Evolutionary conservation across 2,329 filamentous ascomycete genomes (phyloP).

Genomic region (Teratosphaeria viscida): DNA sequence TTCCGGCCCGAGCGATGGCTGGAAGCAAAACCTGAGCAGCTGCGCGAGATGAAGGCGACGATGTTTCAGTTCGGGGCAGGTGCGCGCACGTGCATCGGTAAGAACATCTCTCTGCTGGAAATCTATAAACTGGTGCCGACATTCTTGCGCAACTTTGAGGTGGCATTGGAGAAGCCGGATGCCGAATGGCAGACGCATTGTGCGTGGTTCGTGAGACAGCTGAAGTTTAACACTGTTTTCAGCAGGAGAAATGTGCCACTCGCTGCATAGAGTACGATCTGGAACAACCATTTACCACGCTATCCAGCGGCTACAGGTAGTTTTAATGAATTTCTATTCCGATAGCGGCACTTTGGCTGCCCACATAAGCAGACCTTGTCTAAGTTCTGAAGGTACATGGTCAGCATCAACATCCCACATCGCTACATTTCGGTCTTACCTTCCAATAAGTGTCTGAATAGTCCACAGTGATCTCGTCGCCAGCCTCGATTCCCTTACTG

Average conservation of each 20-base stretch:
- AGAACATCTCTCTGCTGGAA: conserved; percentile 39
- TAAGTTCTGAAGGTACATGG: conserved; percentile 25
- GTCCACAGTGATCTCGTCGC: conserved; percentile 47
- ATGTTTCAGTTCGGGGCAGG: conserved; percentile 68
- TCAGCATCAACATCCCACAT: neutral
- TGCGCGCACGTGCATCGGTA: conserved; percentile 56
- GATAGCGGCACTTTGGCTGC: conserved; percentile 41
- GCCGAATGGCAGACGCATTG: conserved; percentile 39
- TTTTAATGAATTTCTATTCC: conserved; percentile 1
- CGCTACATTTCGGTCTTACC: conserved; percentile 4
- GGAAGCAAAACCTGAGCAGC: conserved; percentile 42
- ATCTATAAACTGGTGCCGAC: conserved; percentile 43
- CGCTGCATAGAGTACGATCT: neutral
- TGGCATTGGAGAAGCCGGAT: conserved; percentile 30
- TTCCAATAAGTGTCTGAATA: conserved; percentile 50
- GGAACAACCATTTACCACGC: neutral
- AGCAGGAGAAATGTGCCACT: conserved; percentile 18
- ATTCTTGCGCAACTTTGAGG: conserved; percentile 56
- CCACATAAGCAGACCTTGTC: conserved; percentile 47
- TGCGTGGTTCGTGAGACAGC: conserved; percentile 35
- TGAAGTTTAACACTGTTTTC: conserved; percentile 36
- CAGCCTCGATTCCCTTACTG: conserved; percentile 44
- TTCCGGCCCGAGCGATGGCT: conserved; percentile 62
- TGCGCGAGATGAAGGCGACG: conserved; percentile 57
- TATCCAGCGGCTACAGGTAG: neutral